These are phyloP conservation scores for Aspergillus olivimuriae DNA, from an alignment of 495 filamentous ascomycete species.

Conservation along the genomic window DNA sequence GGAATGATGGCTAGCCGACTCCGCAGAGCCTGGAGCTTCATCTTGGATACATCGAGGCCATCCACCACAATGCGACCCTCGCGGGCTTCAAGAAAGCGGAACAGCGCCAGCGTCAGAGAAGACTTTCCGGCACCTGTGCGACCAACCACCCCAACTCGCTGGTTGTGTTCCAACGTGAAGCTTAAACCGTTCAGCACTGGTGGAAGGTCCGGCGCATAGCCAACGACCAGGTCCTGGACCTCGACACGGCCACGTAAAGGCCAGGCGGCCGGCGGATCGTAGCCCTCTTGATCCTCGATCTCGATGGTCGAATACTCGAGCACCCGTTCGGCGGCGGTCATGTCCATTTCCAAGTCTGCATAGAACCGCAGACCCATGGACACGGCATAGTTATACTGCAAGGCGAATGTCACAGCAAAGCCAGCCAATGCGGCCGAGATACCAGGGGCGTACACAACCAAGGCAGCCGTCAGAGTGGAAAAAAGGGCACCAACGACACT, in stretches of 20 bases:
- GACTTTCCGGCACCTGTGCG: constrained; percentile 87
- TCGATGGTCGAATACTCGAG: constrained; percentile 70
- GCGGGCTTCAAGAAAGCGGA: constrained; percentile 74
- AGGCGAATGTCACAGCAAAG: constrained; percentile 61
- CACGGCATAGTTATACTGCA: constrained; percentile 48
- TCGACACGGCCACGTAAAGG: constrained; percentile 71
- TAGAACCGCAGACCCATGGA: constrained; percentile 43
- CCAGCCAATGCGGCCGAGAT: constrained; percentile 75
- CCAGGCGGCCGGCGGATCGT: constrained; percentile 68
- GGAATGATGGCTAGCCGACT: constrained; percentile 78
- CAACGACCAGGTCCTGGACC: constrained; percentile 64
- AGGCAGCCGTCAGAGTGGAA: constrained; percentile 52
- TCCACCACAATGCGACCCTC: constrained; percentile 68
- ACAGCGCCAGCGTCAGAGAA: constrained; percentile 72
- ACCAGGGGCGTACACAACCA: constrained; percentile 55
- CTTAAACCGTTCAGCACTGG: constrained; percentile 68
- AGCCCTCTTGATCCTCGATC: constrained; percentile 55
- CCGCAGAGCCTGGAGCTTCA: constrained; percentile 66
- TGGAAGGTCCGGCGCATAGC: constrained; percentile 70
- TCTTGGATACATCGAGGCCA: constrained; percentile 67
- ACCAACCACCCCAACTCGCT: constrained; percentile 77
- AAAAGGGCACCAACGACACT: constrained; percentile 65
- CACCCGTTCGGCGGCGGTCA: constrained; percentile 81
- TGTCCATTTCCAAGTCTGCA: constrained; percentile 61
- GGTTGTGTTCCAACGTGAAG: constrained; percentile 63